Conservation (phyloP, 495 filamentous ascomycete genomes). For the Xylaria telfairii region DNA sequence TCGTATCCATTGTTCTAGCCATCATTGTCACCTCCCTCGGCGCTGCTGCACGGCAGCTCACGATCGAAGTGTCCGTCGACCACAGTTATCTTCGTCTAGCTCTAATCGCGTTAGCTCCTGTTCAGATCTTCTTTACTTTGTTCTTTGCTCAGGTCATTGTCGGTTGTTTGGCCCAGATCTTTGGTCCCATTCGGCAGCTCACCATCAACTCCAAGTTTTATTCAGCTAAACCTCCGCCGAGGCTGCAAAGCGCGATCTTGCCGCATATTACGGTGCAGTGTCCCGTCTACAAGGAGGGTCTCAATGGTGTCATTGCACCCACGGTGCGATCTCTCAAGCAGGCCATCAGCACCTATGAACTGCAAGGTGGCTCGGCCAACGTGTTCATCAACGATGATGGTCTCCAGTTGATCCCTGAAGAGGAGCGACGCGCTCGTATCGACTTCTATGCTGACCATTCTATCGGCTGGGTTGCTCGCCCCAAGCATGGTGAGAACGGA, state of each 20-base stretch:
- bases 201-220: conserved; percentile 79
- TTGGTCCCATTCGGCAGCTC: conserved; percentile 75
- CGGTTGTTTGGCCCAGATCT: conserved; percentile 74
- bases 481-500: conserved; percentile 66
- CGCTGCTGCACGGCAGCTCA: conserved; percentile 69
- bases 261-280: conserved; percentile 76
- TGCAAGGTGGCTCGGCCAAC: conserved; percentile 80
- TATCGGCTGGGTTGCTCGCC: conserved; percentile 82
- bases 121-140: conserved; percentile 81
- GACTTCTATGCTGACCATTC: conserved; percentile 73
- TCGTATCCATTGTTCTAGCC: conserved; percentile 67
- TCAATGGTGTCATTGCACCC: conserved; percentile 67
- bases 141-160: conserved; percentile 79
- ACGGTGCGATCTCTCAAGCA: conserved; percentile 74
- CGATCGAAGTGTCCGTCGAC: conserved; percentile 71
- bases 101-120: conserved; percentile 66
- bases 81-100: conserved; percentile 63
- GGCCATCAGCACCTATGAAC: conserved; percentile 78
- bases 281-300: conserved; percentile 76
- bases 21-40: conserved; percentile 69
- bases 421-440: conserved; percentile 69
- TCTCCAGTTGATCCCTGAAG: conserved; percentile 70
- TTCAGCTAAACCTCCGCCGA: conserved; percentile 67
- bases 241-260: conserved; percentile 57
- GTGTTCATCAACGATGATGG: conserved; percentile 85